A percentile compares a stretch with the other conserved stretches of the same genome.
These are phyloP conservation scores for Thelephora aurantiotincta DNA, from an alignment of 768 basidiomycete species.

Conservation along the genomic window DNA sequence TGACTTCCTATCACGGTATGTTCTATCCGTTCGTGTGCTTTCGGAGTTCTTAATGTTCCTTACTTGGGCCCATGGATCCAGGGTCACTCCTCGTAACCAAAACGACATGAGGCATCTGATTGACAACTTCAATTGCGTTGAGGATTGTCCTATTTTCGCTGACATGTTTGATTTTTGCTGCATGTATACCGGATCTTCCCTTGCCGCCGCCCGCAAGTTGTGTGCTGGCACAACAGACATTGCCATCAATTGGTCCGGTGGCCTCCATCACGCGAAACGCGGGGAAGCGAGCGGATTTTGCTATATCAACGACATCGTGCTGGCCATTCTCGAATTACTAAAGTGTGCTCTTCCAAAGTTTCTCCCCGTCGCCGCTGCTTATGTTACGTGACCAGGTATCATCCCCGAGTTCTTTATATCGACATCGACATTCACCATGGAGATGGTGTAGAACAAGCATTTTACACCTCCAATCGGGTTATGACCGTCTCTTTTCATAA, in stretches of 20 bases:
- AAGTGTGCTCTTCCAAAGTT: conserved; percentile 11
- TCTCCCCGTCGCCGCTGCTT: background rate
- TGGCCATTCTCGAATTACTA: conserved; percentile 86
- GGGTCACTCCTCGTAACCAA: conserved; percentile 72
- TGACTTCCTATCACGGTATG: conserved; percentile 85
- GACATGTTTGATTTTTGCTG: conserved; percentile 92
- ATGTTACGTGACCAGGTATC: conserved; percentile 40
- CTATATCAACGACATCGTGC: conserved; percentile 93
- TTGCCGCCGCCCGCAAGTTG: conserved; percentile 84
- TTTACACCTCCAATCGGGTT: conserved; percentile 96
- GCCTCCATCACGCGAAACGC: conserved; percentile 95
- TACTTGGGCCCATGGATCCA: conserved; percentile 15
- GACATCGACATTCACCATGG: conserved; percentile 99
- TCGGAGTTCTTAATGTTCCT: conserved; percentile 1
- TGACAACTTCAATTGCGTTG: conserved; percentile 85
- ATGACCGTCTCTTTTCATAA: conserved; percentile 99
- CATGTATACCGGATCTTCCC: conserved; percentile 85
- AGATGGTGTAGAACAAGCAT: conserved; percentile 95
- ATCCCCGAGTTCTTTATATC: conserved; percentile 91
- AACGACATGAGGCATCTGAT: conserved; percentile 62
- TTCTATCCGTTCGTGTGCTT: background rate
- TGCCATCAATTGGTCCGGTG: conserved; percentile 98
- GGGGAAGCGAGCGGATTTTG: conserved; percentile 98
- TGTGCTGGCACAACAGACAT: conserved; percentile 82
- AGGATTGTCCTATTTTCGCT: conserved; percentile 93